These are phyloP conservation scores for Peterozyma toletana DNA, from an alignment of 805 yeast genomes.

Conservation along the genomic window DNA sequence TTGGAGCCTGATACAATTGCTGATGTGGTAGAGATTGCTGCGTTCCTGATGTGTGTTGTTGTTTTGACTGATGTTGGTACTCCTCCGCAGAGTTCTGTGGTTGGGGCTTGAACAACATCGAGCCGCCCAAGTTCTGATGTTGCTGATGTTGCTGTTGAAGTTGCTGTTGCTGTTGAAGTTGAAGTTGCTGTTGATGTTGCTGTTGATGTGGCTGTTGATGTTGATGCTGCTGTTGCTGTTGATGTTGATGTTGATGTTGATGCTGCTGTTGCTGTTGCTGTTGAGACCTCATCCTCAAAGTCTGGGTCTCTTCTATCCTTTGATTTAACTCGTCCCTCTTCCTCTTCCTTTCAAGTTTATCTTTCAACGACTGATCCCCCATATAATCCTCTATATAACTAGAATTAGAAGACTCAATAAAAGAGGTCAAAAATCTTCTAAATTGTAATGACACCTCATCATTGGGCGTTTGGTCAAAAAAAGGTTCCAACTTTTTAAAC, in stretches of 20 bases:
- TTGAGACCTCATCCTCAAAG: neutral
- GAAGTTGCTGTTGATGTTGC: constrained; percentile 6
- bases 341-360: constrained; percentile 6
- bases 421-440: constrained; percentile 3
- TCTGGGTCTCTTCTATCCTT: neutral
- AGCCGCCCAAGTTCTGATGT: neutral
- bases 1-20: constrained; percentile 5
- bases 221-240: constrained; percentile 1
- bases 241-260: constrained; percentile 2
- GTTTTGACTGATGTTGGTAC: neutral
- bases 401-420: constrained; percentile 2
- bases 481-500: constrained; percentile 3
- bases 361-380: constrained; percentile 4
- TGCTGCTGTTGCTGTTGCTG: constrained; percentile 3
- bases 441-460: constrained; percentile 3
- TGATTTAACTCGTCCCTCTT: constrained; percentile 5
- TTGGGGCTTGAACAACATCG: too few relatives aligned
- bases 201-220: neutral
- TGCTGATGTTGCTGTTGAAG: constrained; percentile 4
- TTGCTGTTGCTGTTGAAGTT: neutral
- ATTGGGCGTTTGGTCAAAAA: constrained; percentile 1
- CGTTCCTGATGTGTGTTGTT: constrained; percentile 4
- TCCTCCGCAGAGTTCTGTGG: too few relatives aligned
- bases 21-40: constrained; percentile 4
- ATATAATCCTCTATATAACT: constrained; percentile 1